Evolutionary conservation across 805 yeast species (phyloP), one percentile per base, ranked within the genome.

Genomic region (Maudiozyma saulgeensis): DNA sequence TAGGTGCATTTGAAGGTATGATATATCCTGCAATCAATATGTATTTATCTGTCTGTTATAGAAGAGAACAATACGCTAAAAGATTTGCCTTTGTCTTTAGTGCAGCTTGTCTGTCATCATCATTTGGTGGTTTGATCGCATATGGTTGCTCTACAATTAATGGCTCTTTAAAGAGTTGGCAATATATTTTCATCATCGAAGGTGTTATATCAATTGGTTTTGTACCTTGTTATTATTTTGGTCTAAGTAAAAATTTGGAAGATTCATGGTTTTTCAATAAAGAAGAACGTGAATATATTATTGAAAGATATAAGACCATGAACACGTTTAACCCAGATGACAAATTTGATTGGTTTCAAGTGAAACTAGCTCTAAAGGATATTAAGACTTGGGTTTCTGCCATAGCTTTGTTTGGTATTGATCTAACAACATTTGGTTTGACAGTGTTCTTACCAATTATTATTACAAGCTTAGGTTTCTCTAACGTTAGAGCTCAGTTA

Each of bases 401-500:
- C 2, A 51, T 63, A 12, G 67, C 71, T 1, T 58, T 68, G 46
- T 69, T 69, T 51, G 70, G 72, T 57, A 62, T 69, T 35, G 68
- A 68, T 53, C 59, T 69, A 46, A 70, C 73, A 23, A 58, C 72
- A 21, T 69, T 68, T 49, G 73, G 73, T 42, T 62, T 66, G 50
- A 54, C 63, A 38, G 83, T 79, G 74, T 53, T 67, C 59, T 35
- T 71, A 57, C 73, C 73, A 51, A 67, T 69, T 32, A 60, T 66
- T 49, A 53, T 58, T 46, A 47, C 62, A 40, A 51, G 68, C 50
- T 50, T 67, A 64, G 65, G 72, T 52, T 56, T 82, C 70, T 75
- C 87, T 2, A 81, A 87, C 2, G 83, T 80, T 58, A 71, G 77
- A 49, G 91, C 95, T 9, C 88, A 88, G 65, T 77, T 83, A 49